phyloP scores from a whole-genome alignment of 2,329 filamentous ascomycete genomes.

The Cryphonectria japonica region DNA sequence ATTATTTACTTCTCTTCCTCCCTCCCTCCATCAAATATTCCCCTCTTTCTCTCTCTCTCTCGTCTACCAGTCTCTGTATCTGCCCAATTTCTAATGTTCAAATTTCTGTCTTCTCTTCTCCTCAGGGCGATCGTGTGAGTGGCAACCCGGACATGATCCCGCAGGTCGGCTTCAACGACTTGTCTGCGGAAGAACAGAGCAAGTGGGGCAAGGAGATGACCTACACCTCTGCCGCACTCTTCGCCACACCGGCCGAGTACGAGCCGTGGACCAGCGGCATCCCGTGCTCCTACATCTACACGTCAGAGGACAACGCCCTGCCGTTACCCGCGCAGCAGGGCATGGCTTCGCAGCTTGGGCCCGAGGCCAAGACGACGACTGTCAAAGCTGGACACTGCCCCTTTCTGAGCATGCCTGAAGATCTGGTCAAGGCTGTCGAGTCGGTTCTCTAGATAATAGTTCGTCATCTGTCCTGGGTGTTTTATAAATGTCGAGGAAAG shows the following conservation, averaged over 20 bases:
- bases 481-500: neutral
- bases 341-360: conserved; percentile 24
- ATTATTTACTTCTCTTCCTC: neutral
- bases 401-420: conserved; percentile 28
- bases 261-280: conserved; percentile 32
- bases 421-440: conserved; percentile 21
- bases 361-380: conserved; percentile 18
- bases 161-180: conserved; percentile 31
- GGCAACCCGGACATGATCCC: conserved; percentile 23
- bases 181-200: conserved; percentile 21
- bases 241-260: conserved; percentile 29
- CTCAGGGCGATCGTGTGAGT: conserved; percentile 26
- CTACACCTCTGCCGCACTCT: conserved; percentile 30
- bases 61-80: neutral
- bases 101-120: no score
- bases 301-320: conserved; percentile 30
- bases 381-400: conserved; percentile 29
- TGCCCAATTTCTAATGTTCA: neutral
- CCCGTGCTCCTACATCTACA: conserved; percentile 30
- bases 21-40: neutral
- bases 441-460: neutral
- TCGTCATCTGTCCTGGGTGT: neutral
- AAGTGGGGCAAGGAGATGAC: conserved; percentile 25
- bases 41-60: neutral
- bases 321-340: conserved; percentile 25